A percentile compares a stretch with the other conserved stretches of the same genome.
Conservation (phyloP, 2,329 filamentous ascomycete species). For the Alternaria brassicicola region DNA sequence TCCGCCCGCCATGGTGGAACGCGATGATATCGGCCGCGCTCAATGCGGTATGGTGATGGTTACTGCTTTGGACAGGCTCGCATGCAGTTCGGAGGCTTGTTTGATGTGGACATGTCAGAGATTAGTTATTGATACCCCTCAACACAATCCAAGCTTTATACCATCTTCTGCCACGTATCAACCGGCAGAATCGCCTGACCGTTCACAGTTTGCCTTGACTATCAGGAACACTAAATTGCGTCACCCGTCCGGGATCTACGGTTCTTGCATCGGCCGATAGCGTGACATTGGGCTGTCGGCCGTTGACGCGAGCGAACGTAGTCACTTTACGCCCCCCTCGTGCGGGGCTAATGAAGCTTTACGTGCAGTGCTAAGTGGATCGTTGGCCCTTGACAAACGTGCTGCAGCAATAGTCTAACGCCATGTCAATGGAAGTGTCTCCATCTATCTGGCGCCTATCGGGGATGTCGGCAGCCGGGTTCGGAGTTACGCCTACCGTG, state of each 20-base stretch:
- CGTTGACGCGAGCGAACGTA: not conserved
- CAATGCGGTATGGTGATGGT: not conserved
- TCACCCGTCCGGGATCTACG: not conserved
- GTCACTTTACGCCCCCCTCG: not conserved
- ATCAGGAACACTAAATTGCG: not conserved
- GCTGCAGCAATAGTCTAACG: not conserved
- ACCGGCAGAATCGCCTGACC: not conserved
- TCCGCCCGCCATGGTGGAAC: not conserved
- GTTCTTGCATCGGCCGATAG: not conserved
- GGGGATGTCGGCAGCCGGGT: not conserved
- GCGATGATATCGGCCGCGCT: too few relatives aligned
- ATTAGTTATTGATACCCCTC: not conserved
- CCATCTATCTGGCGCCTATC: not conserved
- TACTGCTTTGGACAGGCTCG: not conserved
- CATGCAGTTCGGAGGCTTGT: too few relatives aligned
- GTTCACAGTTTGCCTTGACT: not conserved
- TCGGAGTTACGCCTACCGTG: not conserved
- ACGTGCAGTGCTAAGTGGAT: not conserved
- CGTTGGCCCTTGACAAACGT: not conserved
- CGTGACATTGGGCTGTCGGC: constrained; percentile 5
- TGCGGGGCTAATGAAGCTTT: not conserved
- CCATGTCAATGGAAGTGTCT: not conserved
- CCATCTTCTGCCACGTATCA: not conserved
- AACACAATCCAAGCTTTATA: not conserved
- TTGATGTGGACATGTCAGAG: too few relatives aligned